Base-by-base conservation (phyloP, 164 flowering plant genomes). In the Magnolia officinalis region DNA sequence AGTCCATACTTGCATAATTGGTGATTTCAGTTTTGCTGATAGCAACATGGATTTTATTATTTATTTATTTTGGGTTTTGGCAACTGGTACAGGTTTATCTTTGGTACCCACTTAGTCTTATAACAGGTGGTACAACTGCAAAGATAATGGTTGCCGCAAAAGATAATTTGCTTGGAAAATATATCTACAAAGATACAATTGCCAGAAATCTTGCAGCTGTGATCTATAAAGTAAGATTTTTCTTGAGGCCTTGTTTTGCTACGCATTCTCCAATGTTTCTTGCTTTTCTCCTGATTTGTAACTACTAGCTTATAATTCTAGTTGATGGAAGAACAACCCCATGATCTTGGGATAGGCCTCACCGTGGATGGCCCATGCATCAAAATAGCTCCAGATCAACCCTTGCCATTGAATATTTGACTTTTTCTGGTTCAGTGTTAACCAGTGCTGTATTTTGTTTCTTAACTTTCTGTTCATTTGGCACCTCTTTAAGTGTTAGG, bases 61-160 rank as follows among this genome's bases (percentile, higher is more conserved):
- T 26, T 6, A 18, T 70, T 24, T 75, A 21, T 52, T 13, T 51
- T 14, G 20, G 9, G 51, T 73, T 23, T 75, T 76, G 70, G 67
- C 21, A n/a, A 51, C 77, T 61, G 3, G 67, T 71, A 70, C 88
- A 95, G 98, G 97, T 92, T 73, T 87, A 90, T 77, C 87, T 92
- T 59, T 93, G 98, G 99, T 92, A 95, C 80, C 99, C 99, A 7
- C 91, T 93, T 29, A 96, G 89, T 85, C 63, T 96, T 31, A 85
- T 93, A 68, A 84, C 94, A 0, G 99, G 98, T 63, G 99, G 98
- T 19, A 91, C 99, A 10, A 96, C 99, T 21, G 98, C 98, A 16
- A 93, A 96, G 80, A 90, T 93, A 77, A 91, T 95, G 98, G 93
- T 95, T 72, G 97, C 99, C 0, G 98, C 97, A 13, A 96, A 96